phyloP scores from a whole-genome alignment of 2,329 filamentous ascomycete genomes.

The Berkeleyomyces rouxiae region DNA sequence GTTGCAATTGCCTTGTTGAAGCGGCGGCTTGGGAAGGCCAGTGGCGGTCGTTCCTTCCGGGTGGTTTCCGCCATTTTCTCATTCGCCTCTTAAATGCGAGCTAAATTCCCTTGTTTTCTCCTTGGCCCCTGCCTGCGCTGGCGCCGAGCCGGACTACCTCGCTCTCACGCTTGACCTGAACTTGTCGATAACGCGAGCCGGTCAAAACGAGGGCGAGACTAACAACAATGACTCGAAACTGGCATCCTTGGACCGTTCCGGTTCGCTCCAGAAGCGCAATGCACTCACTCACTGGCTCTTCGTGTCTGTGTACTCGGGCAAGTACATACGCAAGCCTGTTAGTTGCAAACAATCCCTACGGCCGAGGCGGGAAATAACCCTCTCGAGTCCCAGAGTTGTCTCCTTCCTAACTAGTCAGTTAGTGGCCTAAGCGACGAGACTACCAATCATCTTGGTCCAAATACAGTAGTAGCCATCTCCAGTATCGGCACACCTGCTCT shows the following conservation, averaged over 20 bases:
- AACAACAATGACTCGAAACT: neutral
- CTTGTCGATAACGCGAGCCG: neutral
- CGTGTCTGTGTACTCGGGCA: neutral
- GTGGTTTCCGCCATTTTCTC: neutral
- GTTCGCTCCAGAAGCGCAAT: neutral
- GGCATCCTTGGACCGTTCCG: neutral
- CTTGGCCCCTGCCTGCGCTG: neutral
- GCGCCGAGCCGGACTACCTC: neutral
- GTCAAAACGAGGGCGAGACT: neutral
- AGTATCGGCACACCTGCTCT: no score
- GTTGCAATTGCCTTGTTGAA: neutral
- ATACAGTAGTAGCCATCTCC: neutral
- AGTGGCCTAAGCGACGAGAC: no score
- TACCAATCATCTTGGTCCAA: neutral
- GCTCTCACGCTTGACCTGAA: neutral
- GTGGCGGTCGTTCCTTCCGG: constrained; percentile 6
- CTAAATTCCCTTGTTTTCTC: neutral
- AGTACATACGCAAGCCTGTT: neutral
- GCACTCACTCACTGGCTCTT: neutral
- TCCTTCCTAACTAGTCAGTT: neutral
- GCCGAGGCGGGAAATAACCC: neutral
- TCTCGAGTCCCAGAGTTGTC: neutral
- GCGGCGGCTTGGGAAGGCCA: neutral
- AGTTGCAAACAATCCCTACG: neutral
- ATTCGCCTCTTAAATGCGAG: neutral